Conservation (phyloP, 2,329 filamentous ascomycete genomes). For the Zelopaecilomyces penicillatus region DNA sequence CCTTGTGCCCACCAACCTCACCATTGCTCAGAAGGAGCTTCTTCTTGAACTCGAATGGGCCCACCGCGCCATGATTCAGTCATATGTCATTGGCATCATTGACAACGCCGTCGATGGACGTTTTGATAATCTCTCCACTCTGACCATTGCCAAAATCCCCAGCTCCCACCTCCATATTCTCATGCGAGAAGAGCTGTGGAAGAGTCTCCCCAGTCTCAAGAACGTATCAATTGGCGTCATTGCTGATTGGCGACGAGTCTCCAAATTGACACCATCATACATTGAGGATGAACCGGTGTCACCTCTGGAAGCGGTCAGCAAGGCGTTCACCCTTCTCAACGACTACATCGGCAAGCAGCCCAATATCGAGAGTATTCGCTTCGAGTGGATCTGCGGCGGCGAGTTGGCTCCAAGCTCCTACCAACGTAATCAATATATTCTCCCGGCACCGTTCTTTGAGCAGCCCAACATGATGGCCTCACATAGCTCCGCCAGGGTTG, state of each 20-base stretch:
- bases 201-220: constrained; percentile 43
- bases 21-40: constrained; percentile 58
- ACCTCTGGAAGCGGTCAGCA: constrained; percentile 42
- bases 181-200: constrained; percentile 53
- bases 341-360: constrained; percentile 37
- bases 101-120: constrained; percentile 42
- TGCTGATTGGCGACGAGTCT: constrained; percentile 56
- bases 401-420: constrained; percentile 55
- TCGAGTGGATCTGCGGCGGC: constrained; percentile 61
- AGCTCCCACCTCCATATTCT: constrained; percentile 51
- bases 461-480: constrained; percentile 20
- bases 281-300: constrained; percentile 39
- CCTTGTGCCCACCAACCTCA: constrained; percentile 48
- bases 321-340: constrained; percentile 45
- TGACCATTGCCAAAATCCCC: constrained; percentile 58
- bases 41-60: constrained; percentile 61
- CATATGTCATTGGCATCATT: constrained; percentile 56
- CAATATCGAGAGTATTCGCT: constrained; percentile 49
- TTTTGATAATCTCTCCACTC: constrained; percentile 46
- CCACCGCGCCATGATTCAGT: constrained; percentile 58
- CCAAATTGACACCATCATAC: constrained; percentile 41
- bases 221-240: constrained; percentile 52
- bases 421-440: constrained; percentile 52
- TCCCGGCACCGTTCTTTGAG: constrained; percentile 51
- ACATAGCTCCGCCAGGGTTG: constrained; percentile 21